These are phyloP conservation scores for Curvularia sp. DNA, from an alignment of 2,329 filamentous ascomycete genomes.

Conservation along the genomic window DNA sequence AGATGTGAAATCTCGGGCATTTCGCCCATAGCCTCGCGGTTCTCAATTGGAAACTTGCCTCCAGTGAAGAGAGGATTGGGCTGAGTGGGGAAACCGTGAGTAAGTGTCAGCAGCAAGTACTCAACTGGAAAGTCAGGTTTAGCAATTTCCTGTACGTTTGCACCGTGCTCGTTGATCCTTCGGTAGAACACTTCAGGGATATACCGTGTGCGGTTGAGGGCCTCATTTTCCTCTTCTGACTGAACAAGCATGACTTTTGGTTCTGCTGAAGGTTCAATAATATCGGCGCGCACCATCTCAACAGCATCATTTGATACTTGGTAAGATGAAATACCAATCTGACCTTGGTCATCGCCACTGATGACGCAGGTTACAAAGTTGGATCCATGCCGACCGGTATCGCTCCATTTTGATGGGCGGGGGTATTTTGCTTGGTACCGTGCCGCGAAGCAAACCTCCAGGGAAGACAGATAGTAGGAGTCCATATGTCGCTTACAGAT, in stretches of 20 bases:
- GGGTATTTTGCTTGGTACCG: slow-evolving; percentile 87
- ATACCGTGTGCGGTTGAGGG: slow-evolving; percentile 74
- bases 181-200: slow-evolving; percentile 98
- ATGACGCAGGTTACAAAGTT: slow-evolving; percentile 97
- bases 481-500: slow-evolving; percentile 95
- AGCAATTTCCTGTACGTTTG: slow-evolving; percentile 95
- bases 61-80: slow-evolving; percentile 77
- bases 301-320: slow-evolving; percentile 95
- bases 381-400: slow-evolving; percentile 90
- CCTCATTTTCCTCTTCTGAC: slow-evolving; percentile 85
- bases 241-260: slow-evolving; percentile 94
- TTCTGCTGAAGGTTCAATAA: slow-evolving; percentile 93
- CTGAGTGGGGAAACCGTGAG: slow-evolving; percentile 89
- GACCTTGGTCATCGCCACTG: slow-evolving; percentile 87
- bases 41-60: slow-evolving; percentile 85
- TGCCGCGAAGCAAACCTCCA: slow-evolving; percentile 89
- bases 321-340: slow-evolving; percentile 89
- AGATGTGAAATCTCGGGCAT: slow-evolving; percentile 77
- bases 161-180: slow-evolving; percentile 93
- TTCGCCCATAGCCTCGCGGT: slow-evolving; percentile 85
- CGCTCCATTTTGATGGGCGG: slow-evolving; percentile 94
- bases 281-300: slow-evolving; percentile 95
- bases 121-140: slow-evolving; percentile 97
- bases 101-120: slow-evolving; percentile 93
- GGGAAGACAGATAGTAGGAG: slow-evolving; percentile 90